These are phyloP conservation scores for Alternaria tenuissima DNA, from an alignment of 2,329 filamentous ascomycete species.

Conservation along the genomic window DNA sequence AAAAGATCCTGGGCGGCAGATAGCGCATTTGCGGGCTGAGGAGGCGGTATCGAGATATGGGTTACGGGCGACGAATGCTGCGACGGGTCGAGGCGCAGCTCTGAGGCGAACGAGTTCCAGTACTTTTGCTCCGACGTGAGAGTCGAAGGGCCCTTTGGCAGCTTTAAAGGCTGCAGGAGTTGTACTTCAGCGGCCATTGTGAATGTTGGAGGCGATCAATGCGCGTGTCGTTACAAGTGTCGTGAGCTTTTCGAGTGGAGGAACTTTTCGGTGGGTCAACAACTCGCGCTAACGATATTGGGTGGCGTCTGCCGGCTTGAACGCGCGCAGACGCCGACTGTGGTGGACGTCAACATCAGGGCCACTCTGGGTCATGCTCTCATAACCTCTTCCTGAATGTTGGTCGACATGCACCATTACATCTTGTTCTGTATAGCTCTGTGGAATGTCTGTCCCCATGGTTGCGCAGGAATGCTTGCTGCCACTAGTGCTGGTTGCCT, in stretches of 20 bases:
- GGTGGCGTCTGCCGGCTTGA: slow-evolving; percentile 16
- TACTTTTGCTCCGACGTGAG: slow-evolving; percentile 93
- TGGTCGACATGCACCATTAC: neutral
- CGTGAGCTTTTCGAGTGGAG: slow-evolving; percentile 18
- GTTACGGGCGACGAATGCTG: slow-evolving; percentile 90
- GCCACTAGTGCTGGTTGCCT: slow-evolving; percentile 27
- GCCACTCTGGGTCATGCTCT: neutral
- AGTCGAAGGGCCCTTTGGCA: slow-evolving; percentile 81
- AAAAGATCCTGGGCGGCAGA: slow-evolving; percentile 70
- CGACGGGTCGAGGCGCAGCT: slow-evolving; percentile 82
- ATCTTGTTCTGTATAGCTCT: neutral
- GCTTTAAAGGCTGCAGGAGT: slow-evolving; percentile 80
- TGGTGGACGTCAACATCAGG: slow-evolving; percentile 9
- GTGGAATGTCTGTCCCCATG: neutral
- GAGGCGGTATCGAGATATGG: slow-evolving; percentile 77
- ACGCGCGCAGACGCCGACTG: slow-evolving; percentile 15
- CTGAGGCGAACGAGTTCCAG: slow-evolving; percentile 95
- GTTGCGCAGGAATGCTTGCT: neutral
- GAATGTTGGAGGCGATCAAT: slow-evolving; percentile 17
- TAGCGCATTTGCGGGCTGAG: slow-evolving; percentile 50
- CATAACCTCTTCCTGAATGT: neutral
- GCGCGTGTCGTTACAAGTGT: slow-evolving; percentile 22
- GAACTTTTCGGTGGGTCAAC: slow-evolving; percentile 34
- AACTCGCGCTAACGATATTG: slow-evolving; percentile 19
- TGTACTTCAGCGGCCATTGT: slow-evolving; percentile 86